A percentile compares a stretch with the other conserved stretches of the same genome.
phyloP scores from a whole-genome alignment of 257 asterid genomes.

The Solanum chiquidenum region DNA sequence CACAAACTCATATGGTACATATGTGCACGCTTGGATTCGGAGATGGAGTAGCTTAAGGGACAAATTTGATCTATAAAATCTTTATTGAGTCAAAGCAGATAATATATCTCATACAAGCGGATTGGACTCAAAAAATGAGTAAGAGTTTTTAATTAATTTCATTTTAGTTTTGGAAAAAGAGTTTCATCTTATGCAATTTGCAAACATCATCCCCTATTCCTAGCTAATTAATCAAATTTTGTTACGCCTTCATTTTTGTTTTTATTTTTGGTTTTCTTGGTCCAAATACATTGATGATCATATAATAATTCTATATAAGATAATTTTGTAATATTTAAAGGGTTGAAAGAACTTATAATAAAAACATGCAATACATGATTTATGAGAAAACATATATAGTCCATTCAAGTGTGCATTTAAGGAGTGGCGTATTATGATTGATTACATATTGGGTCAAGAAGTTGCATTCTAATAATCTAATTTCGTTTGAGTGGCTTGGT shows the following conservation, averaged over 20 bases:
- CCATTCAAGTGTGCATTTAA: not conserved
- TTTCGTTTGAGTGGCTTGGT: too few species aligned
- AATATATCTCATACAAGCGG: too few species aligned
- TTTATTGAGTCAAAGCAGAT: not conserved
- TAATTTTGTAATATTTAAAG: not conserved
- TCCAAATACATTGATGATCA: not conserved
- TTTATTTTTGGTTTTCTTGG: not conserved
- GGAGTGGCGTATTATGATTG: not conserved
- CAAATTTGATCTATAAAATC: not conserved
- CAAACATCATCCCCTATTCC: not conserved
- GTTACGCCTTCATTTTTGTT: not conserved
- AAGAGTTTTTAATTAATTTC: too few species aligned
- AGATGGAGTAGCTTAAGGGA: not conserved
- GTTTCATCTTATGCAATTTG: not conserved
- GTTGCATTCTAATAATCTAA: too few species aligned
- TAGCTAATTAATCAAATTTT: not conserved
- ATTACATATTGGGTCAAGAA: too few species aligned
- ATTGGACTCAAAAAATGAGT: not conserved
- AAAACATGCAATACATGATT: not conserved
- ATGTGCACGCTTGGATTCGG: not conserved
- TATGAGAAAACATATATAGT: not conserved
- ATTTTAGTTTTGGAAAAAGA: not conserved
- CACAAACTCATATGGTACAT: not conserved
- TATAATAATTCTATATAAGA: not conserved
- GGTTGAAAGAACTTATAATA: not conserved